Base-by-base conservation (phyloP, 2,329 filamentous ascomycete genomes). In the Hysterium pulicare region DNA sequence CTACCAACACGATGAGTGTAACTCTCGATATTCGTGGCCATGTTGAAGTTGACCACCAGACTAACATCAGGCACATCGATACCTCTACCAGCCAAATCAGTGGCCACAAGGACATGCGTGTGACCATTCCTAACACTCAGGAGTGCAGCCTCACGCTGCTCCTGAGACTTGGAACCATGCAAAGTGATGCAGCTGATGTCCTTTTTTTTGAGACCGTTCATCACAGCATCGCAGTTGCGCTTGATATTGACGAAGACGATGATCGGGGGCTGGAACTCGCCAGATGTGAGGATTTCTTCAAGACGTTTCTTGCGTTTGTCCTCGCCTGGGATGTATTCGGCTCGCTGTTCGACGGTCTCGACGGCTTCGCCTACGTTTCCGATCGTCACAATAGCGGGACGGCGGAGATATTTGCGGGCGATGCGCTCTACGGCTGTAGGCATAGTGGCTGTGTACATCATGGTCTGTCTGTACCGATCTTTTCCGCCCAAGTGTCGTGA, bases 361-460 rank as follows among this genome's bases (percentile, higher is more conserved):
- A 98, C 93, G 5, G 93, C 93, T 72, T 98, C 91, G 57, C 93
- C 93, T 1, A 84, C 82, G 59, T 94, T 95, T 50, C 93, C 93
- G 50, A 98, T 97, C 0, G 87, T 95, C 30, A 96, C 90, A 38
- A 90, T 93, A 16, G 93, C 93, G 0, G 93, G 93, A 10, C 93
- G 82, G 1, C 91, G 86, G 13, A 97, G 81, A 62, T 98, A 98
- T 64, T 95, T 95, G 57, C 90, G 86, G n/a, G 93, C 93, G 50
- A 98, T 97, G 49, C 87, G 87, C 65, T 98, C 93, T 13, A 98
- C 87, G 0, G 87, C 82, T 0, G 87, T 73, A 2, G 93, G 90
- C 93, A 98, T 98, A 21, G 93, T 98, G 40, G 93, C 93, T 51
- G 93, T 97, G 81, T 97, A 98, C 93, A 98, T 98, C 93, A 98